Evolutionary conservation across 2,329 filamentous ascomycete species (phyloP).

Genomic region (Cladorrhinum sp.): DNA sequence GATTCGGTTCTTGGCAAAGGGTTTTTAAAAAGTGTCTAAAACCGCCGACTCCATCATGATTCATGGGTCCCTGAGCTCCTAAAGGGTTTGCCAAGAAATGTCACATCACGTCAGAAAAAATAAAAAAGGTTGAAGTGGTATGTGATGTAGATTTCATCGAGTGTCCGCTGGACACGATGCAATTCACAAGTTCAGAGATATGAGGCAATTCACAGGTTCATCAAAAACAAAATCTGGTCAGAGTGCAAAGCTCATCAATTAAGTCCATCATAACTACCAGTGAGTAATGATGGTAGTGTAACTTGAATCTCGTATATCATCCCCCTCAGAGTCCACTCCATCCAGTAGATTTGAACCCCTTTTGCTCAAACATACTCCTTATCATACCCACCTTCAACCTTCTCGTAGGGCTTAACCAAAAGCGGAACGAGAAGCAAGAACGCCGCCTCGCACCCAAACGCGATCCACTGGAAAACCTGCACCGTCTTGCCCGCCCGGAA

Average conservation of each 20-base stretch:
- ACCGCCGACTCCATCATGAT: neutral
- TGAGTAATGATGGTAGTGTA: too few relatives aligned
- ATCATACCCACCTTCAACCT: neutral
- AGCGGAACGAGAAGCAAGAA: conserved; percentile 25
- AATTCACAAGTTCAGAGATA: neutral
- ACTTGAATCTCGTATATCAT: too few relatives aligned
- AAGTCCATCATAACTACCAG: neutral
- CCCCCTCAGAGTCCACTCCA: too few relatives aligned
- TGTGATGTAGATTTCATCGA: neutral
- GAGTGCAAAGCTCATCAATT: too few relatives aligned
- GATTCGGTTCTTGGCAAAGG: neutral
- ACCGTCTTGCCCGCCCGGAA: conserved; percentile 24
- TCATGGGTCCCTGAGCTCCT: neutral
- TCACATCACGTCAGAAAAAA: neutral
- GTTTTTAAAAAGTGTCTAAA: too few relatives aligned
- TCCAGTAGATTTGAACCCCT: neutral
- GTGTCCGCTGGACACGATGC: too few relatives aligned
- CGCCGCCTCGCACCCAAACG: conserved; percentile 26
- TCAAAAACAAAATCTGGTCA: too few relatives aligned
- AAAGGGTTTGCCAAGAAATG: neutral
- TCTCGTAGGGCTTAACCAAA: conserved; percentile 8
- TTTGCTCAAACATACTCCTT: conserved; percentile 11
- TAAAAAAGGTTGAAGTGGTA: neutral
- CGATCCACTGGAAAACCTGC: conserved; percentile 30
- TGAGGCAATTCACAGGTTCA: neutral